Conservation (phyloP, 2,329 filamentous ascomycete species). For the Gliomastix tumulicola region DNA sequence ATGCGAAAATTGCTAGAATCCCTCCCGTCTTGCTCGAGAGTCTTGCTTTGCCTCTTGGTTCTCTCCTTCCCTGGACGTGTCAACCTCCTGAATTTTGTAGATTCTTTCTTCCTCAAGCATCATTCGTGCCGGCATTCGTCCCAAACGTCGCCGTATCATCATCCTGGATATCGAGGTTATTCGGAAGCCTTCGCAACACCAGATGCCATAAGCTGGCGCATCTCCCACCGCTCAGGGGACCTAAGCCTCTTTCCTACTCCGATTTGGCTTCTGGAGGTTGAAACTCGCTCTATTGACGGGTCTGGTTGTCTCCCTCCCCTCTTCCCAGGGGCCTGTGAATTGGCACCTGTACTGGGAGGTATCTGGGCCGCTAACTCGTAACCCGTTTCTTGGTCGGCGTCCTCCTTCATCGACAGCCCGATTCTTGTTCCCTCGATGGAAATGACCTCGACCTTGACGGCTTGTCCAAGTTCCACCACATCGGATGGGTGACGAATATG, state of each 20-base stretch:
- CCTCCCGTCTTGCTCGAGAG: too few relatives aligned
- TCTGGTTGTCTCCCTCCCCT: too few relatives aligned
- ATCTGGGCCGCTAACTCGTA: slow-evolving; percentile 73
- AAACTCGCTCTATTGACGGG: too few relatives aligned
- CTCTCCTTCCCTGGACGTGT: too few relatives aligned
- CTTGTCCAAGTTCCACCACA: slow-evolving; percentile 69
- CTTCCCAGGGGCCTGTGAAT: slow-evolving; percentile 75
- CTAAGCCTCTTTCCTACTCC: slow-evolving; percentile 87
- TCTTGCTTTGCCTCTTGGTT: too few relatives aligned
- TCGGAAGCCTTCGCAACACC: slow-evolving; percentile 89
- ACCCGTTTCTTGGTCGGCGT: slow-evolving; percentile 86
- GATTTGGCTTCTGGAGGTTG: too few relatives aligned
- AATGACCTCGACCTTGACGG: slow-evolving; percentile 86
- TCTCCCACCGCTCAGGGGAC: slow-evolving; percentile 95
- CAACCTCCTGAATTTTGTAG: too few relatives aligned
- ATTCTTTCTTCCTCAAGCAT: too few relatives aligned
- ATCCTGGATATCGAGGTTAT: slow-evolving; percentile 91
- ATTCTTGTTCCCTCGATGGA: slow-evolving; percentile 78
- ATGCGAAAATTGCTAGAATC: too few relatives aligned
- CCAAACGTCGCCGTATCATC: slow-evolving; percentile 87
- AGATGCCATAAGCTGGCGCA: slow-evolving; percentile 90
- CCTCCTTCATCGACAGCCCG: slow-evolving; percentile 93
- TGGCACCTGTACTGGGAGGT: slow-evolving; percentile 80
- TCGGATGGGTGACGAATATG: slow-evolving; percentile 91
- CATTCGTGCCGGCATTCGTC: too few relatives aligned